A percentile compares a stretch with the other conserved stretches of the same genome.
Conservation (phyloP, 257 asterid species). For the Ballota nigra region DNA sequence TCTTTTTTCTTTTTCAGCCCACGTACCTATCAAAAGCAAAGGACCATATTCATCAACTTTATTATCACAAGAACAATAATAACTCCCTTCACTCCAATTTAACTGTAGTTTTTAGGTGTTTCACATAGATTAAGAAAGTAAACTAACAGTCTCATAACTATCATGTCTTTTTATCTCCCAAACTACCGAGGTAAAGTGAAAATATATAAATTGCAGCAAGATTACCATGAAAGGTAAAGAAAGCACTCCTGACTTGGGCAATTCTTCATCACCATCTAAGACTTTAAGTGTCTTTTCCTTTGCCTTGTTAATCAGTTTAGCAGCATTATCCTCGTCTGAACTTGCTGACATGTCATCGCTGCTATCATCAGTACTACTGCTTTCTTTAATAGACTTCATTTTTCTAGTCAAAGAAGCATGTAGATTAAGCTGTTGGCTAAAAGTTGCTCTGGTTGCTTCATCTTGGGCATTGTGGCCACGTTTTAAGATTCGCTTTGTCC, state of each 20-base stretch:
- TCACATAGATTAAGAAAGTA: no score
- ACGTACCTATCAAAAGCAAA: constrained; percentile 47
- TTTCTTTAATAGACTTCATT: constrained; percentile 67
- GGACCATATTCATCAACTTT: neutral
- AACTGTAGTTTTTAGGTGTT: no score
- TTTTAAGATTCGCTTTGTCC: constrained; percentile 76
- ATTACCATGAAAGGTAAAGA: constrained; percentile 93
- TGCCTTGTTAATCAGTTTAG: constrained; percentile 65
- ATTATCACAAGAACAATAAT: neutral
- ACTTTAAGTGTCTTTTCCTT: constrained; percentile 66
- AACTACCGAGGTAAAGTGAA: neutral
- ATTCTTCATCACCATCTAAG: constrained; percentile 66
- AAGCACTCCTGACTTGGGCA: constrained; percentile 75
- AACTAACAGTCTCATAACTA: neutral
- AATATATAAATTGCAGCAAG: constrained; percentile 20
- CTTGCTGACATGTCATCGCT: constrained; percentile 58
- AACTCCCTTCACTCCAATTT: no score
- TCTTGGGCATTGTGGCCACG: constrained; percentile 82
- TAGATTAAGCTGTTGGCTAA: constrained; percentile 73
- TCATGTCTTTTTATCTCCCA: neutral
- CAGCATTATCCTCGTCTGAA: constrained; percentile 49
- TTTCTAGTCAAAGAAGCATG: constrained; percentile 84
- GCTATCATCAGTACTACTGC: constrained; percentile 77
- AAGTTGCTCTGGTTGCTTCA: constrained; percentile 83
- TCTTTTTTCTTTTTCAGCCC: constrained; percentile 69